Conservation (phyloP, 345 rosid species). For the Balakata baccata region DNA sequence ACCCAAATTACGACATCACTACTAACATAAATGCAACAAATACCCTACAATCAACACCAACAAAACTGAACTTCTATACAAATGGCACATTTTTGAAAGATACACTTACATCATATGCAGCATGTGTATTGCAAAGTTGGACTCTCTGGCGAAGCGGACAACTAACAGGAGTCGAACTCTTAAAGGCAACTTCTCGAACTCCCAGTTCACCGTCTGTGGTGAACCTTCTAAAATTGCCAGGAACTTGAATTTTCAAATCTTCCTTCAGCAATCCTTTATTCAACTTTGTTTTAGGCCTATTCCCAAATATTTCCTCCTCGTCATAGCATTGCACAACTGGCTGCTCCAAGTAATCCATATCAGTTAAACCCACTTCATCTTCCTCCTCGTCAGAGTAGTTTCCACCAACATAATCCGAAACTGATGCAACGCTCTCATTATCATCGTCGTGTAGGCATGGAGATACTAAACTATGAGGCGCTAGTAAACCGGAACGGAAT, state of each 20-base stretch:
- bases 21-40: background rate
- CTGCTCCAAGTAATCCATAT: slow-evolving; percentile 26
- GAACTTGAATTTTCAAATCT: slow-evolving; percentile 69
- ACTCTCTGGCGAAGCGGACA: slow-evolving; percentile 43
- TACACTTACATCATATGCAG: slow-evolving; percentile 17
- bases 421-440: slow-evolving; percentile 62
- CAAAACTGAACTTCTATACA: background rate
- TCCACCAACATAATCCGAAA: slow-evolving; percentile 37
- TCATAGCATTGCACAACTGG: slow-evolving; percentile 26
- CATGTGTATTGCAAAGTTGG: slow-evolving; percentile 44
- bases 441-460: slow-evolving; percentile 32
- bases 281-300: slow-evolving; percentile 31
- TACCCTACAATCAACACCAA: background rate
- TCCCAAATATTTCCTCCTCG: slow-evolving; percentile 29
- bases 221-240: slow-evolving; percentile 48
- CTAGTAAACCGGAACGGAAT: slow-evolving; percentile 45
- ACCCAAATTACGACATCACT: background rate
- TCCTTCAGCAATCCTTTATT: slow-evolving; percentile 57
- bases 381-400: slow-evolving; percentile 43
- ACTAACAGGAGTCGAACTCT: slow-evolving; percentile 41
- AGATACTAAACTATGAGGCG: slow-evolving; percentile 42
- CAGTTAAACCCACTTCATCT: background rate
- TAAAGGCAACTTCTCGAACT: slow-evolving; percentile 22
- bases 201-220: slow-evolving; percentile 47
- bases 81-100: background rate